A percentile compares a stretch with the other conserved stretches of the same genome.
Evolutionary conservation across 1,284 basidiomycete genomes (phyloP).

Genomic region (Trichosporon sp.): DNA sequence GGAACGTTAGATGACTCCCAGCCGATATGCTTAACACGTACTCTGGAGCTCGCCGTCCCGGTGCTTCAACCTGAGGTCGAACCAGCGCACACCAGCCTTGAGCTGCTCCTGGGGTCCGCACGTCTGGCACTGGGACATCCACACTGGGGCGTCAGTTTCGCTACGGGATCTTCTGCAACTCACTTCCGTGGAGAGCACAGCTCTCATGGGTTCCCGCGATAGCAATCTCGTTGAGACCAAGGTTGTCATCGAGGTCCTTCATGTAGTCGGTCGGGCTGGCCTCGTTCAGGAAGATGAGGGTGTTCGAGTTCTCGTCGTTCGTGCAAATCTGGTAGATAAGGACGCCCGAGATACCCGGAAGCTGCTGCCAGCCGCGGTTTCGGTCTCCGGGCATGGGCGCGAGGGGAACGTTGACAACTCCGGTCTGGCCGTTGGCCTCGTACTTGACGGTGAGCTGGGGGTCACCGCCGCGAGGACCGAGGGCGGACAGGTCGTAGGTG

Average conservation of each 20-base stretch:
- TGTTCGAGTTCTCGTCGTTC: slow-evolving; percentile 19
- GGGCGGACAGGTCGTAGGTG: slow-evolving; percentile 17
- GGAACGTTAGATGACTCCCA: slow-evolving; percentile 13
- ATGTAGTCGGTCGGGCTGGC: slow-evolving; percentile 40
- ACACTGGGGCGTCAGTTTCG: slow-evolving; percentile 32
- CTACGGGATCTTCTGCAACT: slow-evolving; percentile 19
- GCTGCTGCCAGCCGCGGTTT: slow-evolving; percentile 28
- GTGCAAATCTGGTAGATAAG: slow-evolving; percentile 24
- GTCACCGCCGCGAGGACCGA: slow-evolving; percentile 27
- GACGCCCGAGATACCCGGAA: slow-evolving; percentile 7
- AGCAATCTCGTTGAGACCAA: slow-evolving; percentile 68
- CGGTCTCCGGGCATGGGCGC: slow-evolving; percentile 22
- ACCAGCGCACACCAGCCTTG: slow-evolving; percentile 66
- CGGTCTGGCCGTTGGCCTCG: neutral
- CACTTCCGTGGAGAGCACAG: slow-evolving; percentile 45
- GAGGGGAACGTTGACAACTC: slow-evolving; percentile 21
- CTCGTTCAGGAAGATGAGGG: slow-evolving; percentile 32
- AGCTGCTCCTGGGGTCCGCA: slow-evolving; percentile 49
- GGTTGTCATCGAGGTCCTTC: slow-evolving; percentile 63
- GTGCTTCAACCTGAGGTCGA: slow-evolving; percentile 77
- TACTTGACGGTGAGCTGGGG: slow-evolving; percentile 21
- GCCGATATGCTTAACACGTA: slow-evolving; percentile 30
- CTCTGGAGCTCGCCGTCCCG: slow-evolving; percentile 60
- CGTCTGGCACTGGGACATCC: slow-evolving; percentile 55
- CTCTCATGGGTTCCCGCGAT: slow-evolving; percentile 67